Evolutionary conservation across 208 protist genomes (phyloP), one percentile per base, ranked within the genome.

Genomic region (Crithidia sp.): DNA sequence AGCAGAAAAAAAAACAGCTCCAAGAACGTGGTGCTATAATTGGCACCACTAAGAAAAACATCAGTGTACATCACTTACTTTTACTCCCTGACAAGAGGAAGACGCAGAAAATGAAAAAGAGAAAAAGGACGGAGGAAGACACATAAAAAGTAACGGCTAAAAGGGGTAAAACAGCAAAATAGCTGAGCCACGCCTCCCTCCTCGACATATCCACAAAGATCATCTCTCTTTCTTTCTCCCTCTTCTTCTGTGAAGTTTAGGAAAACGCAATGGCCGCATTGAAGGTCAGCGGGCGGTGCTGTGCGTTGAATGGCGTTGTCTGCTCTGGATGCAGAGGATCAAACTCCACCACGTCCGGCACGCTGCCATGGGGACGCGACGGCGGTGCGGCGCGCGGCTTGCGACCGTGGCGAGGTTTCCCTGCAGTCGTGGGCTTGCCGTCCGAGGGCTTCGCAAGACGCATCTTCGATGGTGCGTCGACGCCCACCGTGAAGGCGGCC

Each of bases 231-330:
- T 37, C 0, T 2, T 58, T 17, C 7, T 58, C 16, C 28, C 7
- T 58, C 17, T 17, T 58, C 17, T 19, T 58, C 17, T 58, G 17
- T 37, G 17, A 8, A 16, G 13, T 12, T 53, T 44, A 55, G 16
- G 54, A 44, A 39, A 66, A 70, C 17, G 41, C 61, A 36, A 79
- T 74, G 10, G 74, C 56, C 5, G 67, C 67, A 12, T 74, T 79
- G 61, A 70, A 79, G 12, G 74, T 79, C 17, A 79, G 10, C 17
- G 74, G 74, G n/a, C 74, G 74, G 47, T 60, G 40, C 55, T 63
- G n/a, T 14, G 60, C 36, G 49, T 73, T 59, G 36, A 79, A 79
- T 0, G 74, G 74, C 13, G 74, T 79, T 16, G 74, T 79, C 8
- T 70, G 47, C 55, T 79, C 74, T 2, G 74, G 74, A 7, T 36